Base-by-base conservation (phyloP, 352 stramenopile species). In the Phytopythium sindhum region DNA sequence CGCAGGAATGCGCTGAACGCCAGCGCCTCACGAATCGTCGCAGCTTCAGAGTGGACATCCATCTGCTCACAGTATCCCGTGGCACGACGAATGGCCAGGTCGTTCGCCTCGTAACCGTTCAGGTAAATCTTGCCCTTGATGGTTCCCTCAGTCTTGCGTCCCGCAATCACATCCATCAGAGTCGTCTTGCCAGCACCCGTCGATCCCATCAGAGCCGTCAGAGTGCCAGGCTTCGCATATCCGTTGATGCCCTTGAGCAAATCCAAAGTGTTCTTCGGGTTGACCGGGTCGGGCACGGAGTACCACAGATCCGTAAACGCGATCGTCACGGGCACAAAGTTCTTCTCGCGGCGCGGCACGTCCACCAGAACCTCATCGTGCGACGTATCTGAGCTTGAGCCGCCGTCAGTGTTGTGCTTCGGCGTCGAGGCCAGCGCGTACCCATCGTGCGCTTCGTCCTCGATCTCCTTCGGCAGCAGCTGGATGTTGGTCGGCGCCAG, bases 141-240 rank as follows among this genome's bases (percentile, higher is more conserved):
- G 15, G 26, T 57, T 4, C 57, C 57, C n/a, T 48, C 57, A 1
- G 57, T 63, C 45, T 63, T 63, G 11, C 57, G 57, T 19, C 44
- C 29, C 8, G 57, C 57, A 80, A 59, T 59, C 28, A 57, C 51
- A 42, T 57, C 51, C 51, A 57, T 57, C 51, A 57, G 31, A 4
- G 51, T 57, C 29, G 53, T 59, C 53, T 59, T 59, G 33, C 53
- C 53, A 23, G 53, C 53, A 23, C 53, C 53, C 44, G 61, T 81
- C 12, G 67, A 80, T 19, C 87, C 88, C 80, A 95, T 93, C 1
- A 97, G 69, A 24, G 86, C 89, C 31, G 84, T 96, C 64, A 97
- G 78, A 37, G 73, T 55, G 2, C 76, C 75, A 4, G 77, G 77
- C n/a, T 39, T 28, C 0, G 69, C 67, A 47, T 67, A 65, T 7